Percentiles rank a stretch among this genome's conserved stretches.
These are phyloP conservation scores for Chlorella sp. DNA, from an alignment of 139 green algal species.

Conservation along the genomic window DNA sequence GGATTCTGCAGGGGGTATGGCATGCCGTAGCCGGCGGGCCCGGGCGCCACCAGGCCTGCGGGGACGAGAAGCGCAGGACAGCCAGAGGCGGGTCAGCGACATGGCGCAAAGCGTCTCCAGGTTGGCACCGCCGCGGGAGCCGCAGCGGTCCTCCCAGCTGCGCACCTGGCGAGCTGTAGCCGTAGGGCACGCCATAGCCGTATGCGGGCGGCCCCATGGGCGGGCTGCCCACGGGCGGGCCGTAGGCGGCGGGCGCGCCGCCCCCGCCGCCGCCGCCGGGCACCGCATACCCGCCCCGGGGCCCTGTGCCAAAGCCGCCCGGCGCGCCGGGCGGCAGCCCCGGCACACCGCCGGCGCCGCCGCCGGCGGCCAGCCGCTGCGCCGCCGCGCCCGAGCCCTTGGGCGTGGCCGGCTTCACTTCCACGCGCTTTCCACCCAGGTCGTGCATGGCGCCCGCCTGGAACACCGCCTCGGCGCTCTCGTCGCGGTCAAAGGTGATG, in stretches of 20 bases:
- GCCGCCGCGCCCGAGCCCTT: conserved; percentile 64
- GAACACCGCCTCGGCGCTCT: conserved; percentile 69
- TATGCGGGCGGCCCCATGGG: no score
- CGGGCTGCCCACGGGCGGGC: neutral
- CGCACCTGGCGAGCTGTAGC: neutral
- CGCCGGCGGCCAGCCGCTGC: neutral
- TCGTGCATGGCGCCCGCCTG: conserved; percentile 67
- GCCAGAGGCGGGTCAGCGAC: no score
- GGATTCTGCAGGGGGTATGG: no score
- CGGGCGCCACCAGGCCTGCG: no score
- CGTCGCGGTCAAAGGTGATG: conserved; percentile 81
- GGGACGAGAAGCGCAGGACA: no score
- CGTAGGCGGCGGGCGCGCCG: conserved; percentile 1
- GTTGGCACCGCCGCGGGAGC: no score
- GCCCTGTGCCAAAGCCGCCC: neutral
- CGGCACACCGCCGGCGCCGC: neutral
- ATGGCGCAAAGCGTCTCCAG: no score
- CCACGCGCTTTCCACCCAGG: conserved; percentile 75
- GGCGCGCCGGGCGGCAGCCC: no score
- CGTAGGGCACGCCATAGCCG: neutral
- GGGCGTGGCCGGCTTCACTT: conserved; percentile 82
- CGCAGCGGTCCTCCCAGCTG: no score
- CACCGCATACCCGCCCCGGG: neutral
- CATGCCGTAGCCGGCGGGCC: no score
- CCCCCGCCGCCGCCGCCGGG: conserved; percentile 17